These are phyloP conservation scores for Ophiosphaerella herpotricha DNA, from an alignment of 2,329 filamentous ascomycete genomes.

Conservation along the genomic window DNA sequence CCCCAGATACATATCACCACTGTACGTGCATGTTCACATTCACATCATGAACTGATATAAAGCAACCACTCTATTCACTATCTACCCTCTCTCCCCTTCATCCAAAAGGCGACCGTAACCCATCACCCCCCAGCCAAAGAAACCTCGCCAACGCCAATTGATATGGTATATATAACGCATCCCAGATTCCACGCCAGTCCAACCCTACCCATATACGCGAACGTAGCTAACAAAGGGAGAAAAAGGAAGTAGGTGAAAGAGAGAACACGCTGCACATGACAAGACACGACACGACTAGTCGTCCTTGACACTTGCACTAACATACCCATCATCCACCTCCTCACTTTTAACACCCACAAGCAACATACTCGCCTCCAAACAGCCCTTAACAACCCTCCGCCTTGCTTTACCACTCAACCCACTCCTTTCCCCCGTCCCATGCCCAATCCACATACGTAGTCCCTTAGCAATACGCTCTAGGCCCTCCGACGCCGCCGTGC, in stretches of 20 bases:
- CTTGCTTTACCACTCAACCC: constrained; percentile 47
- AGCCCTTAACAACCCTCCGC: constrained; percentile 47
- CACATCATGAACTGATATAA: no score
- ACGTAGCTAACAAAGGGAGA: neutral
- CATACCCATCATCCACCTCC: constrained; percentile 30
- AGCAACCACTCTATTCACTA: no score
- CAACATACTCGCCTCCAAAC: constrained; percentile 50
- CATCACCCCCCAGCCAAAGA: no score
- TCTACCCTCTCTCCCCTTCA: no score
- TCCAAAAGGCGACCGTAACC: no score
- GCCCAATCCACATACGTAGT: constrained; percentile 54
- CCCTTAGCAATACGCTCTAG: constrained; percentile 51
- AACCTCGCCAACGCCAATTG: no score
- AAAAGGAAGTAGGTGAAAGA: neutral
- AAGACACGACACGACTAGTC: neutral
- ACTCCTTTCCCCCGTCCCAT: constrained; percentile 47
- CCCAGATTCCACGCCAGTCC: no score
- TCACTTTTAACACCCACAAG: constrained; percentile 46
- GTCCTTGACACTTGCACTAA: constrained; percentile 4
- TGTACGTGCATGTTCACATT: no score
- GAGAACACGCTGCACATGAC: neutral
- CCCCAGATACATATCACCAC: no score
- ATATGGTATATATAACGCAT: no score
- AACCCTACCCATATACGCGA: no score
- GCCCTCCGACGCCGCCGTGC: constrained; percentile 42